Evolutionary conservation across 177 flowering plant species (phyloP), one percentile per base, ranked within the genome.

Genomic region (Vitis hybrid): DNA sequence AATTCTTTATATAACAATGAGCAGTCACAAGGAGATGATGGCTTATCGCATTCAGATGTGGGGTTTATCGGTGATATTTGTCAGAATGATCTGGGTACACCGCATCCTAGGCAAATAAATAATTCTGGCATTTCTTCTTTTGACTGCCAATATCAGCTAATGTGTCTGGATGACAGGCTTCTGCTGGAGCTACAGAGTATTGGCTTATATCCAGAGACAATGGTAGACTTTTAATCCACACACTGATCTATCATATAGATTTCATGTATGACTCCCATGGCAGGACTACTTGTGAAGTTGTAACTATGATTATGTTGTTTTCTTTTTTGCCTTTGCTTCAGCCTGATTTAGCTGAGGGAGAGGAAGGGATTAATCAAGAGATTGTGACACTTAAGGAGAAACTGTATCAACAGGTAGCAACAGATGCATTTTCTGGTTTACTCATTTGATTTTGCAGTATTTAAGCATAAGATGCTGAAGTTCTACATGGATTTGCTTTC

Each of bases 311-410:
- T 68, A 31, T 56, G 15, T 56, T 16, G 52, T 7, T 14, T 62
- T 60, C 49, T 62, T 19, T 60, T n/a, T 22, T 56, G 16, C 48
- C 18, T 75, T 39, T 67, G 18, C 14, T 72, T 68, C 77, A 82
- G 83, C 83, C 83, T 75, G 79, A 80, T 73, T 77, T 82, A 15
- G 73, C 80, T 2, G 86, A 80, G 55, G 85, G 71, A 74, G 85
- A 69, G 14, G 79, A 81, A 48, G 69, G 53, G 16, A 75, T 82
- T 22, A 60, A 67, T 65, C 70, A 69, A 56, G 76, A 82, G 67
- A 75, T 82, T 62, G 6, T 60, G 31, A 75, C 78, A 68, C 79
- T 78, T 13, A 64, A 76, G 60, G 75, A 74, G 71, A 69, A 65
- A 52, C 73, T 82, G 18, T 49, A 69, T 48, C 60, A 80, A 49